phyloP scores from a whole-genome alignment of 257 asterid species.

The Lithospermum erythrorhizon region DNA sequence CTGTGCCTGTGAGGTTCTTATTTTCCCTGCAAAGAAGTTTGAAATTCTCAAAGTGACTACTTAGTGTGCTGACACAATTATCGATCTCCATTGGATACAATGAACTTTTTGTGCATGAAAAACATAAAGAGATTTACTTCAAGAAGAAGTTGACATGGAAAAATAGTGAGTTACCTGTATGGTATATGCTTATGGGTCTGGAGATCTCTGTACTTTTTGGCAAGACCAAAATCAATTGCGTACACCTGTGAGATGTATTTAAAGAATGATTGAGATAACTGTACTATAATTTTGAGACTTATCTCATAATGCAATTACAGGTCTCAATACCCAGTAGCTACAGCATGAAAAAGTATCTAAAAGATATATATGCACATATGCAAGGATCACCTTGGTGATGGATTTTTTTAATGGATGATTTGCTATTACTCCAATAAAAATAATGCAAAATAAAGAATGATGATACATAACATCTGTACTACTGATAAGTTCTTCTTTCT shows the following conservation, averaged over 20 bases:
- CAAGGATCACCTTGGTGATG: too few relatives aligned
- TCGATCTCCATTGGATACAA: neutral
- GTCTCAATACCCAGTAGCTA: neutral
- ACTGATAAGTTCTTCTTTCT: too few relatives aligned
- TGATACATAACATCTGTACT: too few relatives aligned
- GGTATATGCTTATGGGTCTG: slow-evolving; percentile 44
- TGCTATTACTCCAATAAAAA: too few relatives aligned
- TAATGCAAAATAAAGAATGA: too few relatives aligned
- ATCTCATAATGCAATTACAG: too few relatives aligned
- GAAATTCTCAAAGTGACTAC: slow-evolving; percentile 6
- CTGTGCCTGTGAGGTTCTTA: slow-evolving; percentile 93
- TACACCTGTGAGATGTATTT: slow-evolving; percentile 23
- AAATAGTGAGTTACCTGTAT: slow-evolving; percentile 20
- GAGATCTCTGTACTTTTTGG: slow-evolving; percentile 37
- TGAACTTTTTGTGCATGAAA: neutral
- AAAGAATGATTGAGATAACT: slow-evolving; percentile 3
- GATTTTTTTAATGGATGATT: too few relatives aligned
- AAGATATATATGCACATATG: too few relatives aligned
- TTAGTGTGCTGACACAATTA: neutral
- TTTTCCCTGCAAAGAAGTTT: slow-evolving; percentile 55
- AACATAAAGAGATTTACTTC: neutral
- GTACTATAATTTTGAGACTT: neutral
- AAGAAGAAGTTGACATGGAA: neutral
- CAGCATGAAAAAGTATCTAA: neutral
- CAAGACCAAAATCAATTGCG: slow-evolving; percentile 36